phyloP scores from a whole-genome alignment of 2,329 filamentous ascomycete genomes.

The Epicoccum nigrum region DNA sequence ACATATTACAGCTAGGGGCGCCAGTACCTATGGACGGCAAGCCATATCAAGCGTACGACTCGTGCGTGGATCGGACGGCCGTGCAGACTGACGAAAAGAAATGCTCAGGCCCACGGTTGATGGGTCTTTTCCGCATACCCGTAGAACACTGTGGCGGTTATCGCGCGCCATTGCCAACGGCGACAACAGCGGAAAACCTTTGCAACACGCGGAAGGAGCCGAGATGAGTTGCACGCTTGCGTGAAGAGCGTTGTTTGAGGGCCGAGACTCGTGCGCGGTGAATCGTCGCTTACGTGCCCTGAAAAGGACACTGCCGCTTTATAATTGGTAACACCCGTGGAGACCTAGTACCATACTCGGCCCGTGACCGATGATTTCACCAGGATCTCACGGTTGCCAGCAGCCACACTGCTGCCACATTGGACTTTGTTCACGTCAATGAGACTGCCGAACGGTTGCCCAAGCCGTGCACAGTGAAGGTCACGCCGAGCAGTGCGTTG shows the following conservation, averaged over 20 bases:
- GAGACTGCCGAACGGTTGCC: not conserved
- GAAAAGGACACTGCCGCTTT: slow-evolving; percentile 10
- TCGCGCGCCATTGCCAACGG: slow-evolving; percentile 4
- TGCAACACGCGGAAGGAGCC: slow-evolving; percentile 11
- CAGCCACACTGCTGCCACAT: not conserved
- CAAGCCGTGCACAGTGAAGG: not conserved
- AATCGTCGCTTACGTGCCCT: slow-evolving; percentile 11
- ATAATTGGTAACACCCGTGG: slow-evolving; percentile 15
- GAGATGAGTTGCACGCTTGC: slow-evolving; percentile 11
- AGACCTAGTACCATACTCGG: too few relatives aligned
- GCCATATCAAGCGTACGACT: slow-evolving; percentile 35
- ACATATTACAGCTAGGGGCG: slow-evolving; percentile 33
- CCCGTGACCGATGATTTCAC: not conserved
- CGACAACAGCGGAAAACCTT: slow-evolving; percentile 8
- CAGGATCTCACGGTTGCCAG: not conserved
- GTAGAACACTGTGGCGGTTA: slow-evolving; percentile 16
- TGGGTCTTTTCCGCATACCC: slow-evolving; percentile 8
- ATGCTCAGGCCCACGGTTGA: slow-evolving; percentile 27
- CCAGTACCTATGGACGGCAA: slow-evolving; percentile 19
- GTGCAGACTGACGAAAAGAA: slow-evolving; percentile 29
- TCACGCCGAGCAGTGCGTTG: not conserved
- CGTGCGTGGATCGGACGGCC: slow-evolving; percentile 17
- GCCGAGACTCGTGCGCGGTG: slow-evolving; percentile 5
- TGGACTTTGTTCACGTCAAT: not conserved
- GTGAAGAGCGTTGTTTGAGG: slow-evolving; percentile 3